Percentiles rank a stretch among this genome's conserved stretches.
Conservation (phyloP, 495 filamentous ascomycete species). For the Staphylotrichum tortipilum region DNA sequence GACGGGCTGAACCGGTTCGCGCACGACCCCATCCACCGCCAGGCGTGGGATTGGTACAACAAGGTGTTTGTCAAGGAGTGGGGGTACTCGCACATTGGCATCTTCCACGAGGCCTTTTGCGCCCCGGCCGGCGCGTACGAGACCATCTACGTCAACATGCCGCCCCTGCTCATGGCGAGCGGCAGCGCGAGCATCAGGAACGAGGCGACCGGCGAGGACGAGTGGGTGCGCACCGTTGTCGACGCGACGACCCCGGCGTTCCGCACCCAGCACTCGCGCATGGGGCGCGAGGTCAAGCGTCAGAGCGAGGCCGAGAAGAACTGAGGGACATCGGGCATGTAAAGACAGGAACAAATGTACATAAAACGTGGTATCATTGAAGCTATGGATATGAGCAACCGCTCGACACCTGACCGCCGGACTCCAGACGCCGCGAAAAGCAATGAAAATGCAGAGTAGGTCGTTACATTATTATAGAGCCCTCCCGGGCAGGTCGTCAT, state of each 20-base stretch:
- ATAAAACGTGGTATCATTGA: too few relatives aligned
- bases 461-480: not conserved
- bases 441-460: not conserved
- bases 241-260: not conserved
- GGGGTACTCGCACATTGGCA: slow-evolving; percentile 7
- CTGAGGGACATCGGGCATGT: not conserved
- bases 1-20: slow-evolving; percentile 45
- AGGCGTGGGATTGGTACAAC: slow-evolving; percentile 40
- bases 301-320: not conserved
- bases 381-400: too few relatives aligned
- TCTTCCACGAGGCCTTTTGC: slow-evolving; percentile 18
- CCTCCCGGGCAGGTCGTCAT: slow-evolving; percentile 14
- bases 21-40: slow-evolving; percentile 36
- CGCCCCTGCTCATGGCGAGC: slow-evolving; percentile 9
- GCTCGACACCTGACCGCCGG: too few relatives aligned
- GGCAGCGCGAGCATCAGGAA: not conserved
- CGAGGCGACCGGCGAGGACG: slow-evolving; percentile 4
- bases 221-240: slow-evolving; percentile 11
- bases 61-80: not conserved
- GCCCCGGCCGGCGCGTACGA: slow-evolving; percentile 10
- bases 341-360: not conserved
- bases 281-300: slow-evolving; percentile 1
- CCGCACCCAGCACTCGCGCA: slow-evolving; percentile 3
- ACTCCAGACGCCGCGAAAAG: not conserved
- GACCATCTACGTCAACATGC: slow-evolving; percentile 18